Base-by-base conservation (phyloP, 2,329 filamentous ascomycete species). In the Venturia effusa region DNA sequence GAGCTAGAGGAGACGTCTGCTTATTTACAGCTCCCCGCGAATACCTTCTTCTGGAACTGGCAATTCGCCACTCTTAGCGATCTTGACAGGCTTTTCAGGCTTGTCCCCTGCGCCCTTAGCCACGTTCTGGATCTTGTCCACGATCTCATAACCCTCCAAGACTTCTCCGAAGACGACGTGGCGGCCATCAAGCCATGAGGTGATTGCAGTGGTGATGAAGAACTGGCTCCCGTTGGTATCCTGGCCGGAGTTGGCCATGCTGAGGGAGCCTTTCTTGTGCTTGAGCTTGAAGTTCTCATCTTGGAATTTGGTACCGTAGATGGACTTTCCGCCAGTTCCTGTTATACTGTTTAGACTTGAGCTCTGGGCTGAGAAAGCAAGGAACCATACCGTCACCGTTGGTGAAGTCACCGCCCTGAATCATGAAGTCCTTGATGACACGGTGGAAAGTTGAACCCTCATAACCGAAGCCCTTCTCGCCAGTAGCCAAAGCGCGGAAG, bases 281-380 rank as follows among this genome's bases (percentile, higher is more conserved):
- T 92, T 92, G 74, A 93, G 83, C 87, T 94, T 93, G 84, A 95
- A 94, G 88, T 93, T 94, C 86, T 95, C 90, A 72, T 95, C 90
- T 68, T 84, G 78, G 80, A 94, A 94, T 79, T 89, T 90, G 70
- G 84, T 81, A 71, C 90, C 90, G 75, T 93, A 94, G 81, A 94
- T 93, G 68, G 88, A 91, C 83, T 92, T 92, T 77, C 90, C 90
- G 74, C 89, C 89, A 67, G 89, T 92, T 72, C 89, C 86, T 79
- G 55, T 22, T 24, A 45, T 3, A 8, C 30, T 34, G 13, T 15
- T 57, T 19, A 57, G 30, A 57, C 15, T 3, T 32, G 24, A 10
- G n/a, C 39, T 70, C 59, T 70, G 59, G 51, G 66, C 66, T 37
- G 40, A 19, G 27, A 30, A 37, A 34, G 40, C 39, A 17, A 57